Evolutionary conservation across 805 yeast species (phyloP).

Genomic region (Sugiyamaella qingdaonensis): DNA sequence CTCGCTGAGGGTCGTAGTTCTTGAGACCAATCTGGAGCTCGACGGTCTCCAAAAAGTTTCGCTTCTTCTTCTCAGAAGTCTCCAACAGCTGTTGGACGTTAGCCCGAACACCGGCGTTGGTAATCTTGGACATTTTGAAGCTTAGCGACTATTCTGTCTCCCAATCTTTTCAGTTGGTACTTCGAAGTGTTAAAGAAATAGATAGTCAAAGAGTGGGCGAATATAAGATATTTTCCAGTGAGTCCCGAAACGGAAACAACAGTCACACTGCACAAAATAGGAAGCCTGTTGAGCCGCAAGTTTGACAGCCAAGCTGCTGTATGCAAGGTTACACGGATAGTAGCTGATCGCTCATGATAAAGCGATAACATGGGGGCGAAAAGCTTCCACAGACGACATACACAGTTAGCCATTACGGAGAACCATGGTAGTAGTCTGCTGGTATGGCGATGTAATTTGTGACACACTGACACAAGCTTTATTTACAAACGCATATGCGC

Average conservation of each 20-base stretch:
- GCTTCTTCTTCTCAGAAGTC: constrained; percentile 94
- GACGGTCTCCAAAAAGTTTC: constrained; percentile 99
- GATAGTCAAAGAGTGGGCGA: neutral
- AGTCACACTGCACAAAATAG: neutral
- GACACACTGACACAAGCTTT: no score
- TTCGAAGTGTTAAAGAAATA: constrained; percentile 13
- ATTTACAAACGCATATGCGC: no score
- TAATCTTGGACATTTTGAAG: constrained; percentile 56
- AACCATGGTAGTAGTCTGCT: no score
- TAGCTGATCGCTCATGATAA: no score
- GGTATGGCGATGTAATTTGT: no score
- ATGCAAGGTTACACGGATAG: no score
- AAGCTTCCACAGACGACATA: no score
- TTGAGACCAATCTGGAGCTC: constrained; percentile 99
- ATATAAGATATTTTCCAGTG: neutral
- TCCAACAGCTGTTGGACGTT: constrained; percentile 89
- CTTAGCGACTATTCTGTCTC: constrained; percentile 17
- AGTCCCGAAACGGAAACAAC: constrained; percentile 2
- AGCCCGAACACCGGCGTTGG: constrained; percentile 92
- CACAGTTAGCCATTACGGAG: no score
- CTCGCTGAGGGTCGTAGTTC: constrained; percentile 99
- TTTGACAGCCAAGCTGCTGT: neutral
- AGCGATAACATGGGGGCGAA: no score
- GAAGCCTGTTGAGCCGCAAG: neutral
- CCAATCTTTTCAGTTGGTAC: constrained; percentile 24